These are phyloP conservation scores for Leccinum subspadiceum DNA, from an alignment of 1,284 basidiomycete genomes.

Conservation along the genomic window DNA sequence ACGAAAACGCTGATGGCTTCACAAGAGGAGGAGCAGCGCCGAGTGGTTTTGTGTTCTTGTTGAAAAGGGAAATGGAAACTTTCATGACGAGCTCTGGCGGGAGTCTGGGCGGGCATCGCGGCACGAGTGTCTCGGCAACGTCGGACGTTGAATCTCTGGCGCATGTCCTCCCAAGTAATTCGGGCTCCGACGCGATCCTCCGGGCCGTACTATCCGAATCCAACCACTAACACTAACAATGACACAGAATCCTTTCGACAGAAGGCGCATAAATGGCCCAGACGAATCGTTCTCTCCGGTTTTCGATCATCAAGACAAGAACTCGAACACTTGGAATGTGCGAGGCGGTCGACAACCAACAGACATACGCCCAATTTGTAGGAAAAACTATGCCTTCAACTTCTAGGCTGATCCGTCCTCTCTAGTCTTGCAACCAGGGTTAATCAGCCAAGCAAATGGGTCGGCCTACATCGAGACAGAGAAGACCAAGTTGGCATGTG, in stretches of 20 bases:
- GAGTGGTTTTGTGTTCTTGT: constrained; percentile 54
- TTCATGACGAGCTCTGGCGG: constrained; percentile 50
- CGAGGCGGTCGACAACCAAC: constrained; percentile 42
- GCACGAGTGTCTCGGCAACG: background rate
- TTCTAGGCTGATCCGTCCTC: constrained; percentile 14
- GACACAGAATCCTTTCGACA: constrained; percentile 66
- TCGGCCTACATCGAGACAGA: constrained; percentile 93
- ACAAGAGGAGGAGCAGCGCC: constrained; percentile 56
- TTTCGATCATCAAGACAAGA: constrained; percentile 47
- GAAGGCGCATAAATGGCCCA: constrained; percentile 85
- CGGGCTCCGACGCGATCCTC: background rate
- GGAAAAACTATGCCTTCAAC: constrained; percentile 29
- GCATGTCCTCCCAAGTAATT: background rate
- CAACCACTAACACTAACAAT: constrained; percentile 24
- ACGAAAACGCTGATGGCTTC: constrained; percentile 58
- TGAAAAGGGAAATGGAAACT: constrained; percentile 73
- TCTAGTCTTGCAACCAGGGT: constrained; percentile 82
- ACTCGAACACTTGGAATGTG: constrained; percentile 8
- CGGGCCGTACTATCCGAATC: background rate
- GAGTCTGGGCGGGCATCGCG: background rate
- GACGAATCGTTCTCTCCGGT: constrained; percentile 73
- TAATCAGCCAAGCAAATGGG: constrained; percentile 92
- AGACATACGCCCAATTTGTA: constrained; percentile 85
- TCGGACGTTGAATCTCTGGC: background rate
- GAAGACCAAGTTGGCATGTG: constrained; percentile 89